Conservation (phyloP, 345 rosid species). For the Gossypium turneri region DNA sequence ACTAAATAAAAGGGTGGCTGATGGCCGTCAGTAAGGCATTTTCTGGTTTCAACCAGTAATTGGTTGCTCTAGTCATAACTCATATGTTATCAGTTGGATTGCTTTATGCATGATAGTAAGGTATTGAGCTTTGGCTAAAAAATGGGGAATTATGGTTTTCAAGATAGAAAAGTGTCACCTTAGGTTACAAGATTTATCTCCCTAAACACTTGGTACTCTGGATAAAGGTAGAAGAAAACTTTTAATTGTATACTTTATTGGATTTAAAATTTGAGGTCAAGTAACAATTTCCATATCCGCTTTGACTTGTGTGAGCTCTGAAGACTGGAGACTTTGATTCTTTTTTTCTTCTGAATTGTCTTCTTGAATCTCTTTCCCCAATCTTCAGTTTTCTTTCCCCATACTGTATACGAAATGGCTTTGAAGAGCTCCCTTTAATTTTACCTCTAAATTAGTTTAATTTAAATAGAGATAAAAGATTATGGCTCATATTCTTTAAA, state of each 20-base stretch:
- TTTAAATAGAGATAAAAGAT: neutral
- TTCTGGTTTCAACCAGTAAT: neutral
- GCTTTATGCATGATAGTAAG: neutral
- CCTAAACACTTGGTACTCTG: neutral
- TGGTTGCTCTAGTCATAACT: neutral
- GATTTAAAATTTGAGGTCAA: neutral
- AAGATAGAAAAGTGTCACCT: neutral
- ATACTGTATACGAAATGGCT: neutral
- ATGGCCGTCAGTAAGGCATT: neutral
- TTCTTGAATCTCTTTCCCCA: neutral
- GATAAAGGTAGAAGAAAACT: neutral
- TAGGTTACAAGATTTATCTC: neutral
- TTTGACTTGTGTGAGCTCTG: neutral
- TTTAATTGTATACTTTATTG: neutral
- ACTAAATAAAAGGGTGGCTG: neutral
- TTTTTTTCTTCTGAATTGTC: neutral
- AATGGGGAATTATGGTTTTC: conserved; percentile 5
- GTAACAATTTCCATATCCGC: neutral
- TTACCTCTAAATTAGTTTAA: neutral
- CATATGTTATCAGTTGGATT: neutral
- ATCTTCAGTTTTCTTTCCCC: neutral
- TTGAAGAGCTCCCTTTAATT: neutral
- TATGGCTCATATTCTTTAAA: neutral
- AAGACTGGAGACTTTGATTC: neutral
- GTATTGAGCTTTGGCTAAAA: neutral